Base-by-base conservation (phyloP, 495 filamentous ascomycete genomes). In the Aspergillus egyptiacus region DNA sequence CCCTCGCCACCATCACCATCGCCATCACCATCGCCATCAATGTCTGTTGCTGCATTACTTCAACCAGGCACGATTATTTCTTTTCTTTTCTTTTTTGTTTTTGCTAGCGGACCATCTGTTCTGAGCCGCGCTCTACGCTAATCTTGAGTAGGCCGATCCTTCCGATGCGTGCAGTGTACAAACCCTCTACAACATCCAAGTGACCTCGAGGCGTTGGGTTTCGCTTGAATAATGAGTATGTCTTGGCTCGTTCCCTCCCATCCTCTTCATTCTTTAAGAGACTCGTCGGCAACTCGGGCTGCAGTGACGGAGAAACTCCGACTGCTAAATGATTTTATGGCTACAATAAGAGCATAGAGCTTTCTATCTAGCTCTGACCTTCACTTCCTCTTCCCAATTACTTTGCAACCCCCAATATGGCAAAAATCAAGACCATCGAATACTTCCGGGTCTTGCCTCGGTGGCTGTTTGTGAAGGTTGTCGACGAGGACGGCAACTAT, bases 391-490 rank as follows among this genome's bases (percentile, higher is more conserved):
- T 39, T 9, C 10, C 19, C 25, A n/a, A n/a, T 18, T 7, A 27
- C 27, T 25, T 10, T 24, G 15, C 11, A 1, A 36, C 15, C 10
- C 35, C n/a, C 42, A 48, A 23, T 43, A 89, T 87, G 84, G 73
- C 71, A 6, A 84, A 79, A 62, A 87, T 89, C 55, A 72, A 73
- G 45, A 73, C 63, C 34, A 83, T 89, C 37, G 85, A 87, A 58
- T 86, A 87, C 61, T 89, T 88, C 61, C 78, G 85, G 17, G 78
- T 88, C 28, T 75, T 81, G 2, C 85, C 85, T 20, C 71, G 85
- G 30, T 91, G 86, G 86, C 75, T 89, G 9, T 89, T 91, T 51
- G 86, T 89, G 54, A 89, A 89, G 57, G 74, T 89, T 49, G 77
- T 74, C 15, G 83, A 86, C 60, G 75, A 81, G 32, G 73, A 75